Conservation (phyloP, 345 rosid species). For the Streptanthus diversifolius region DNA sequence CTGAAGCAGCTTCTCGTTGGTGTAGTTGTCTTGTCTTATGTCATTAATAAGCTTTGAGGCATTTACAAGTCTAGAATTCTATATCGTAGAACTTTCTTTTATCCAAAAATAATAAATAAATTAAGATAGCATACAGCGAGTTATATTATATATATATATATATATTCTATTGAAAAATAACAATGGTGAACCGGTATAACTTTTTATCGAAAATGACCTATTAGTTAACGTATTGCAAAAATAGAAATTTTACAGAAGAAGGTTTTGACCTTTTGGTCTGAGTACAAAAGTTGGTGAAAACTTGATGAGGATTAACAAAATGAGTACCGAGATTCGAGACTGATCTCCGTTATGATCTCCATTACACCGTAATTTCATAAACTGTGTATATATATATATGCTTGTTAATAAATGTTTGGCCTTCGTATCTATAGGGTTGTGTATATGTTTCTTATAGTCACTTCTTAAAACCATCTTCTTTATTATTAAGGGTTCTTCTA, state of each 20-base stretch:
- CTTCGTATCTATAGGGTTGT: background rate
- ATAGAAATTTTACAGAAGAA: background rate
- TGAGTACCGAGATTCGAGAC: background rate
- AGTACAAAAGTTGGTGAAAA: background rate
- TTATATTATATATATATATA: background rate
- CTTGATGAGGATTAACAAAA: background rate
- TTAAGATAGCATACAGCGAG: background rate
- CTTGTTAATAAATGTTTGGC: background rate
- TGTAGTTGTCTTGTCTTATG: constrained; percentile 12
- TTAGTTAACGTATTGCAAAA: background rate
- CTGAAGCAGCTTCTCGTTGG: constrained; percentile 13
- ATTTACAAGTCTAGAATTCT: background rate
- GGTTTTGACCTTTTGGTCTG: background rate
- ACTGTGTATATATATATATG: background rate
- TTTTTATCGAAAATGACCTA: background rate
- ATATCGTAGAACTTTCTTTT: background rate
- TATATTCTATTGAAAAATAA: background rate
- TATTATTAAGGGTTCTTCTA: background rate
- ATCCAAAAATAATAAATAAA: background rate
- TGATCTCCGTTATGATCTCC: background rate
- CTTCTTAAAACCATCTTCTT: constrained; percentile 30
- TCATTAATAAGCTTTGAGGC: constrained; percentile 21
- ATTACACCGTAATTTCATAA: background rate
- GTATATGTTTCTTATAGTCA: constrained; percentile 6
- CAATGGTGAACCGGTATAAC: background rate